phyloP scores from a whole-genome alignment of 768 basidiomycete genomes.

The Phanerochaete sordida region DNA sequence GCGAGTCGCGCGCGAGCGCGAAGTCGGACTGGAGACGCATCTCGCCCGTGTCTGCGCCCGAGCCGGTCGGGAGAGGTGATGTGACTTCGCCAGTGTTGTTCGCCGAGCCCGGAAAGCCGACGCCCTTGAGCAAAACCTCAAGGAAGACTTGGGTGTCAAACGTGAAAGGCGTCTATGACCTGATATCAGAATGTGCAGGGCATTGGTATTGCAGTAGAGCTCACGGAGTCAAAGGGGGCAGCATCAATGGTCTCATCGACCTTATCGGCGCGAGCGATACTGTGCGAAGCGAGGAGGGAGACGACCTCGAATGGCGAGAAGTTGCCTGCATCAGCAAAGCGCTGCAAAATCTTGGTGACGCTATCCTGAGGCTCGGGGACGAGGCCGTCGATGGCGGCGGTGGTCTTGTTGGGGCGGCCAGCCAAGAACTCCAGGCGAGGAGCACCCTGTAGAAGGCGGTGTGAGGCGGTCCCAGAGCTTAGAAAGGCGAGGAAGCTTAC shows the following conservation, averaged over 20 bases:
- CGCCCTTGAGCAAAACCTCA: conserved; percentile 24
- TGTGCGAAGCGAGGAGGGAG: conserved; percentile 23
- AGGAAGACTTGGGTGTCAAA: conserved; percentile 23
- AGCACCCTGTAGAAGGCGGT: not conserved
- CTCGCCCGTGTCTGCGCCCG: conserved; percentile 27
- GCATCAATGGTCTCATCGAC: conserved; percentile 23
- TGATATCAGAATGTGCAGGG: not conserved
- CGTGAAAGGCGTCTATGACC: conserved; percentile 8
- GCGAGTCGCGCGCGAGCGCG: conserved; percentile 28
- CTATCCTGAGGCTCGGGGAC: conserved; percentile 17
- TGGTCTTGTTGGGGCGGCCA: conserved; percentile 7
- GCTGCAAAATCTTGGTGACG: conserved; percentile 19
- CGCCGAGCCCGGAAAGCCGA: conserved; percentile 28
- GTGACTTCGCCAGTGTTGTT: conserved; percentile 37
- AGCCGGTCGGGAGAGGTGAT: conserved; percentile 28
- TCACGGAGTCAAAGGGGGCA: conserved; percentile 23
- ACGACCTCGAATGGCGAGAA: conserved; percentile 24
- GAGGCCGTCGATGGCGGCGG: conserved; percentile 7
- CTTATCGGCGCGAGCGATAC: conserved; percentile 22
- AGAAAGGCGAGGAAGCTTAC: conserved; percentile 4
- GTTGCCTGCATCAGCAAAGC: conserved; percentile 21
- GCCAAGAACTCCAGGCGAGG: conserved; percentile 13
- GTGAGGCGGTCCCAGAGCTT: conserved; percentile 8
- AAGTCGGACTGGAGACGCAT: conserved; percentile 45
- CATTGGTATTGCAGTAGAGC: not conserved